Conservation (phyloP, 352 stramenopile species). For the Globisporangium solare region DNA sequence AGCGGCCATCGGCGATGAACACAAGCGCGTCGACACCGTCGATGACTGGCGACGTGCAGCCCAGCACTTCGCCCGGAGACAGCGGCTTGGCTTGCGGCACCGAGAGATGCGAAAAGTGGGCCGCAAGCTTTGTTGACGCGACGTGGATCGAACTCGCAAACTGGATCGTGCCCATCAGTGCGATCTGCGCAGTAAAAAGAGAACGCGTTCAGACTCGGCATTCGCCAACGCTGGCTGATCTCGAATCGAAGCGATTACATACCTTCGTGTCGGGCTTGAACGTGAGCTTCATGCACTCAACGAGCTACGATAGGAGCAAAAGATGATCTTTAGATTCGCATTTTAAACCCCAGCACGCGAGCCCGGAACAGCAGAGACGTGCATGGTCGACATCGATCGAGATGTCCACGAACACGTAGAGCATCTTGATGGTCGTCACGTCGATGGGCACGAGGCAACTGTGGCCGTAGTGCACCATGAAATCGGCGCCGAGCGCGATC, state of each 20-base stretch:
- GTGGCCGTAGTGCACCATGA: constrained; percentile 99
- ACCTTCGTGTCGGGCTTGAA: constrained; percentile 77
- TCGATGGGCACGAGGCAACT: constrained; percentile 98
- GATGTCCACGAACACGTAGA: constrained; percentile 99
- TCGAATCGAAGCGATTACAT: not conserved
- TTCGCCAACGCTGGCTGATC: no score
- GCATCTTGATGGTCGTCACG: constrained; percentile 92
- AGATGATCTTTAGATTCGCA: no score
- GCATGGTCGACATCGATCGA: constrained; percentile 96
- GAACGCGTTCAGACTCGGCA: no score
- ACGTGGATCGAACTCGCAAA: constrained; percentile 91
- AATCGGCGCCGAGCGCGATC: constrained; percentile 92
- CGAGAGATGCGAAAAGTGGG: constrained; percentile 76
- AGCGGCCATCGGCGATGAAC: constrained; percentile 98
- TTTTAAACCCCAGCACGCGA: not conserved
- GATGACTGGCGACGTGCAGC: constrained; percentile 96
- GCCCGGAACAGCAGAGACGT: constrained; percentile 11
- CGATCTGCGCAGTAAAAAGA: constrained; percentile 38
- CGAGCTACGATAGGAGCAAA: constrained; percentile 52
- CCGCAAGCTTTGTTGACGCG: constrained; percentile 62
- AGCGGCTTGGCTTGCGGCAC: constrained; percentile 97
- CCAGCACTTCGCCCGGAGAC: constrained; percentile 97
- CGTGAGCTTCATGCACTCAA: constrained; percentile 94
- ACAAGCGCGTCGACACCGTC: constrained; percentile 92
- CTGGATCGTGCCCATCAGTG: constrained; percentile 95